These are phyloP conservation scores for Verticillium longisporum DNA, from an alignment of 2,329 filamentous ascomycete species.

Conservation along the genomic window DNA sequence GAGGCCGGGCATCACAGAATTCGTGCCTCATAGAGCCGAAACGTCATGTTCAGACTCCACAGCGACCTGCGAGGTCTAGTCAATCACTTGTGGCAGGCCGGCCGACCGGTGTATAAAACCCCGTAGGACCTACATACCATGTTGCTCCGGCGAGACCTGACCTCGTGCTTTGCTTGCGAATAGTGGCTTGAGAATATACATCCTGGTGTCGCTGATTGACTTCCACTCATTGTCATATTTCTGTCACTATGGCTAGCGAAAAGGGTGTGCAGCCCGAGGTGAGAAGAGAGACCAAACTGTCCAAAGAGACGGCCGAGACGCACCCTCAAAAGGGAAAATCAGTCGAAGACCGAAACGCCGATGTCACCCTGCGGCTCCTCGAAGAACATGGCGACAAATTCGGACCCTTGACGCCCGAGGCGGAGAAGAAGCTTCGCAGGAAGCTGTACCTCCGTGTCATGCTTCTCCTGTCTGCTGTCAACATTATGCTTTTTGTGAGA, in stretches of 20 bases:
- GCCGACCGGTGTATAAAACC: not conserved
- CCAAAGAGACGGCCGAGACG: not conserved
- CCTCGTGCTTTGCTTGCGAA: too few species aligned
- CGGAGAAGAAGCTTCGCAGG: conserved; percentile 20
- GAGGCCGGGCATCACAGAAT: too few species aligned
- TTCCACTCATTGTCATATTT: not conserved
- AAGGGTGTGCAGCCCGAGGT: not conserved
- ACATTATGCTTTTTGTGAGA: conserved; percentile 27
- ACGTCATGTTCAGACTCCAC: not conserved
- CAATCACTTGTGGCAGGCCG: not conserved
- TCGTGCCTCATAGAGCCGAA: not conserved
- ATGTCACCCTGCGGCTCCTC: conserved; percentile 26
- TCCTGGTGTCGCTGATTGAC: too few species aligned
- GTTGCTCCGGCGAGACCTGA: not conserved
- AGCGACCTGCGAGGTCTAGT: not conserved
- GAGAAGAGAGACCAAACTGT: not conserved
- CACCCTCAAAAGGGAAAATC: conserved; percentile 3
- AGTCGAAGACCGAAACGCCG: conserved; percentile 20
- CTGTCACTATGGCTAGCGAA: not conserved
- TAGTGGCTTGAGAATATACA: too few species aligned
- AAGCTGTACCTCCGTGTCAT: conserved; percentile 27
- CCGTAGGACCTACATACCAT: not conserved
- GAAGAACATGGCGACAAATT: conserved; percentile 24
- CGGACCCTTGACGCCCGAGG: conserved; percentile 21
- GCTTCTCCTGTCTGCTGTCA: conserved; percentile 22